Conservation (phyloP, 306 rosid genomes). For the Herpetospermum pedunculosum region DNA sequence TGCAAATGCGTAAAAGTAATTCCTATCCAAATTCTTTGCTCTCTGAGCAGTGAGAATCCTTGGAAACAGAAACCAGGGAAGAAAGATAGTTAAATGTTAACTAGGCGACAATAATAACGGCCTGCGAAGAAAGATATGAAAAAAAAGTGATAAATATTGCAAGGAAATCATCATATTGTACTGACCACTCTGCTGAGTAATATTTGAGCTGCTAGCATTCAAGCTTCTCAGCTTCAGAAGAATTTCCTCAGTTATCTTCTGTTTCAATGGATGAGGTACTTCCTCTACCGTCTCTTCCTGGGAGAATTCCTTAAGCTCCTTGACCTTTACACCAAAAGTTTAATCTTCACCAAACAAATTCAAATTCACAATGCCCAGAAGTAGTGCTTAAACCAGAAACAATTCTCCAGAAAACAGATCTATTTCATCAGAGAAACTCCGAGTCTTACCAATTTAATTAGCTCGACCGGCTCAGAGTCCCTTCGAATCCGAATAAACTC, state of each 20-base stretch:
- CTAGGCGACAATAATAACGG: neutral
- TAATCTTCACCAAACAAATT: neutral
- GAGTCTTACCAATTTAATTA: slow-evolving; percentile 58
- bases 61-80: neutral
- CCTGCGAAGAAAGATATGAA: neutral
- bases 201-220: slow-evolving; percentile 30
- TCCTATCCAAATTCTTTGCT: neutral
- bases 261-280: slow-evolving; percentile 61
- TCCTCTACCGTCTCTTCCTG: slow-evolving; percentile 25
- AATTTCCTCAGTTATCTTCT: slow-evolving; percentile 53
- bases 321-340: slow-evolving; percentile 37
- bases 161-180: slow-evolving; percentile 5
- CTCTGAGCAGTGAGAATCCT: neutral
- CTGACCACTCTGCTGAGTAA: slow-evolving; percentile 62
- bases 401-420: neutral
- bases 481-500: slow-evolving; percentile 61
- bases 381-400: neutral
- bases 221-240: slow-evolving; percentile 42
- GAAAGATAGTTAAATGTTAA: neutral
- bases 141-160: neutral
- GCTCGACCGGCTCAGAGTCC: slow-evolving; percentile 55
- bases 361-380: neutral
- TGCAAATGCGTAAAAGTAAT: neutral
- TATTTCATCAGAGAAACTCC: neutral
- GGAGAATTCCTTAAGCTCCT: slow-evolving; percentile 50